Evolutionary conservation across 1,284 basidiomycete species (phyloP), one percentile per base, ranked within the genome.

Genomic region (Ustilago xerochloae): DNA sequence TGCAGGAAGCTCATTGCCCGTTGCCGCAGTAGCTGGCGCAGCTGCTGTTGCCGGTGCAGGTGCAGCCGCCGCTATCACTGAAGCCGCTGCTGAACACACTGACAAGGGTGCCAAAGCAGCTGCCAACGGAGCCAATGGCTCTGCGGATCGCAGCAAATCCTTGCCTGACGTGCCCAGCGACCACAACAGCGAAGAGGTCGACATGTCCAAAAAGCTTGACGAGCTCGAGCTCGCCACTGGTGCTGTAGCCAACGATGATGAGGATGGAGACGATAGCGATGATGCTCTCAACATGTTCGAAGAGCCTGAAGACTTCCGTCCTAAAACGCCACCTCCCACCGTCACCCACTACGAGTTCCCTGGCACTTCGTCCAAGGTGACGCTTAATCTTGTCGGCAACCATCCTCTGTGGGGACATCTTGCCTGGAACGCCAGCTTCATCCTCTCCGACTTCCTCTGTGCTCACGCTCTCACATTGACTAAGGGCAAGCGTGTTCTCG

Each of bases 321-420:
- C 82, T 8, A 63, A 70, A 39, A 80, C 82, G 13, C 82, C 82
- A 18, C 82, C 82, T 3, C 71, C 80, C 2, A 79, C 81, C 0
- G 53, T 68, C 13, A 72, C 72, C 4, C 54, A 43, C 41, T 81
- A 79, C 60, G 62, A 60, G 26, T 67, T 79, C 39, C 63, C 61
- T 3, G 62, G 67, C 26, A 64, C 63, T 6, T 65, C 63, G 35
- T 52, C 60, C 18, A 63, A 72, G 22, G 68, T 75, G 29, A 63
- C 47, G 4, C 90, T 96, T 48, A 87, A 90, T 58, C 88, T 97
- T 8, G 93, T 97, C 0, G 94, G 94, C 4, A 89, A 88, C 3
- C 93, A 97, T 83, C 92, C 94, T 2, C 86, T 97, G 6, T 97
- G 94, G 94, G 94, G 91, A 1, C 93, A 97, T 84, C 88, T 94